Base-by-base conservation (phyloP, 1,139 yeast genomes). In the Torulaspora globosa region DNA sequence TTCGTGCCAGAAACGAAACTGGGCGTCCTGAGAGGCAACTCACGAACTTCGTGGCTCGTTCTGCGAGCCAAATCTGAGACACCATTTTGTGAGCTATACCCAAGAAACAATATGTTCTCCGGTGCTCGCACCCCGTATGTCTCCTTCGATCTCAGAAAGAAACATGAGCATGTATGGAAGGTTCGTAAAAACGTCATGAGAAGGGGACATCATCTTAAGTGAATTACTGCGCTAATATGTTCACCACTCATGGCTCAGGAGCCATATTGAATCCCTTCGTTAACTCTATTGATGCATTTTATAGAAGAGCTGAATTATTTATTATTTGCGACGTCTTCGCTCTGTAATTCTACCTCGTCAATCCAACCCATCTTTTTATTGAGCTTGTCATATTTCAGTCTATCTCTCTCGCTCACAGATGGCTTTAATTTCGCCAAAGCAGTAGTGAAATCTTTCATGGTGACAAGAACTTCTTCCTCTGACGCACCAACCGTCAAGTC, bases 391-490 rank as follows among this genome's bases (percentile, higher is more conserved):
- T 92, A 92, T 58, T 83, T 85, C 31, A 71, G 62, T 52, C 97
- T 77, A 60, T 92, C 98, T 52, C 73, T 74, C 60, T 89, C 97
- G 56, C 89, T 82, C 3, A 92, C 98, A 66, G 96, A 86, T 1
- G 98, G 97, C 51, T 84, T 82, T 12, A 92, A 87, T 52, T 79
- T 79, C 30, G 71, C 70, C 50, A 92, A 75, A 0, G 98, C 97
- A 18, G 59, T 64, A 36, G 73, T 73, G 57, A 92, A 92, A 65
- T 92, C 95, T 1, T 70, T 74, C 47, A 65, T 66, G 0, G 82
- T 76, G 9, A 92, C 95, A 12, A 67, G 58, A 8, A 87, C 74
- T 44, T 49, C 61, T 29, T 64, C 70, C 43, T 59, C 63, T 28
- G 65, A 62, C 26, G 68, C 71, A 14, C 65, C 66, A 11, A 66